Evolutionary conservation across 345 rosid species (phyloP).

Genomic region (Rhodamnia rubescens): DNA sequence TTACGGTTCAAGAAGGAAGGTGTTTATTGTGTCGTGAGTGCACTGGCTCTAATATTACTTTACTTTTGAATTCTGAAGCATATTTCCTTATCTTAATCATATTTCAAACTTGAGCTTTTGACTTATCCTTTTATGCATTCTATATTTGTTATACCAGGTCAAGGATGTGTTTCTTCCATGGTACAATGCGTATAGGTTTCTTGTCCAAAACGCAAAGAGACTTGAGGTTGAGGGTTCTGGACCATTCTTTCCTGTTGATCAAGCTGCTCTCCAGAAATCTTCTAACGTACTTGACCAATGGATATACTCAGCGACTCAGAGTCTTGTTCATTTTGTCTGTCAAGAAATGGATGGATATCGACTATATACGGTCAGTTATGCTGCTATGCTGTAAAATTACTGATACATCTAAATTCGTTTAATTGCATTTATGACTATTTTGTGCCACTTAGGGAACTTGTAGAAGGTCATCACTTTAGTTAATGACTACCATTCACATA

Average conservation of each 20-base stretch:
- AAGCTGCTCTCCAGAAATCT: constrained; percentile 47
- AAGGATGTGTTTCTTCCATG: constrained; percentile 99
- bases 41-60: not conserved
- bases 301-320: constrained; percentile 97
- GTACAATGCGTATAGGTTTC: constrained; percentile 98
- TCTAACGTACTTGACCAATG: constrained; percentile 94
- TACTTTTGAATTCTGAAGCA: not conserved
- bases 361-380: constrained; percentile 72
- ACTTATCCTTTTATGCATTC: not conserved
- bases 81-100: not conserved
- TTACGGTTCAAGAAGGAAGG: constrained; percentile 93
- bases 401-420: not conserved
- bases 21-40: constrained; percentile 88
- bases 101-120: not conserved
- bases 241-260: constrained; percentile 58
- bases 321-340: constrained; percentile 87
- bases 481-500: not conserved
- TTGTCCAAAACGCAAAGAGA: constrained; percentile 96
- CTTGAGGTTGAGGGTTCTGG: constrained; percentile 80
- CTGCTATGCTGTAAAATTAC: not conserved
- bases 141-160: constrained; percentile 37
- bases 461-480: not conserved
- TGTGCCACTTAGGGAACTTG: not conserved
- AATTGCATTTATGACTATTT: not conserved
- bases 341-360: constrained; percentile 92